These are phyloP conservation scores for Aspergillus terreus DNA, from an alignment of 2,329 filamentous ascomycete genomes.

Conservation along the genomic window DNA sequence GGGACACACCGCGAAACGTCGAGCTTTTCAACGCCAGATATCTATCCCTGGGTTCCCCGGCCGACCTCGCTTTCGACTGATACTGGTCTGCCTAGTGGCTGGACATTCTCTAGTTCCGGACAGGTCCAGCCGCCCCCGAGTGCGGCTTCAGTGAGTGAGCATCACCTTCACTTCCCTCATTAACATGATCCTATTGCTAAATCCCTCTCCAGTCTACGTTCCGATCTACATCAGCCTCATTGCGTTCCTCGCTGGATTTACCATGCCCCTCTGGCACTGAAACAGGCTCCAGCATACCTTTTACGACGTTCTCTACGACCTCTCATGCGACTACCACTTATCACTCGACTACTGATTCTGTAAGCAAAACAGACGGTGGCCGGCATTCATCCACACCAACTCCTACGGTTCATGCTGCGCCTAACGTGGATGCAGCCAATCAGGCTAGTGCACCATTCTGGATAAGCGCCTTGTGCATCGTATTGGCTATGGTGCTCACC, in stretches of 20 bases:
- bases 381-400: constrained; percentile 1
- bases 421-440: constrained; percentile 16
- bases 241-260: constrained; percentile 42
- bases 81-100: constrained; percentile 67
- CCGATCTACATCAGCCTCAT: constrained; percentile 53
- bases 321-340: background rate
- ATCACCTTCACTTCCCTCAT: constrained; percentile 24
- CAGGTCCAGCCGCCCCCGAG: constrained; percentile 69
- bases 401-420: constrained; percentile 12
- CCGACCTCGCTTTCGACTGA: constrained; percentile 48
- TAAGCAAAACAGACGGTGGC: background rate
- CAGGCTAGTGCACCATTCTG: constrained; percentile 9
- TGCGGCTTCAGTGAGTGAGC: constrained; percentile 65
- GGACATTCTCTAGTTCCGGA: constrained; percentile 73
- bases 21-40: constrained; percentile 54
- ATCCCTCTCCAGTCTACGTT: constrained; percentile 43
- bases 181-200: constrained; percentile 21
- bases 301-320: background rate
- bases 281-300: constrained; percentile 5
- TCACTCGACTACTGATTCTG: constrained; percentile 1
- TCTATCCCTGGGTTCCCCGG: constrained; percentile 65
- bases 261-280: constrained; percentile 48
- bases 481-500: constrained; percentile 18
- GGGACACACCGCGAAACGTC: constrained; percentile 46
- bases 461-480: constrained; percentile 18